Percentiles rank a stretch among this genome's conserved stretches.
These are phyloP conservation scores for Backusella tarrabulga DNA, from an alignment of 192 early-diverging fungal genomes.

Conservation along the genomic window DNA sequence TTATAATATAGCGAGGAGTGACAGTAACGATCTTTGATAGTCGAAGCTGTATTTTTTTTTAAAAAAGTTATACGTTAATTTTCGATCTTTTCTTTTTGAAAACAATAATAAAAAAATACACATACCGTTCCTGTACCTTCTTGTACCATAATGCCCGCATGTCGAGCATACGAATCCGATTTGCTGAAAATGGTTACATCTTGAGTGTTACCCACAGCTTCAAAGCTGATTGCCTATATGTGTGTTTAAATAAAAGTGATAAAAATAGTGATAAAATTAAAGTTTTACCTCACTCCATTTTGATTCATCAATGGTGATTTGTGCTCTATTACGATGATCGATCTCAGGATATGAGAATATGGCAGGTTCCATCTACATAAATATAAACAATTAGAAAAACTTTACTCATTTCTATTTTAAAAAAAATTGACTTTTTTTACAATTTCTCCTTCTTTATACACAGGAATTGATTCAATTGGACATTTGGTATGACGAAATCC, in stretches of 20 bases:
- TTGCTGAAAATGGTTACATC: slow-evolving; percentile 53
- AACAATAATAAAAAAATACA: not conserved
- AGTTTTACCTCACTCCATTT: slow-evolving; percentile 62
- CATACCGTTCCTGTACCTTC: slow-evolving; percentile 70
- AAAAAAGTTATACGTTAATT: not conserved
- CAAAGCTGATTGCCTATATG: slow-evolving; percentile 70
- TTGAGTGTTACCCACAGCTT: slow-evolving; percentile 74
- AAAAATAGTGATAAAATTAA: not conserved
- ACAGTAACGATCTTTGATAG: slow-evolving; percentile 80
- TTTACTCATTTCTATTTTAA: not conserved
- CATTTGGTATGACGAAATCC: slow-evolving; percentile 2
- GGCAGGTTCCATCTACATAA: slow-evolving; percentile 14
- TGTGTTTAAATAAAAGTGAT: not conserved
- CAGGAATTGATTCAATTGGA: not conserved
- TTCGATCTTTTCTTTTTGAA: not conserved
- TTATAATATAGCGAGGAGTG: slow-evolving; percentile 72
- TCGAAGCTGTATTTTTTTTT: slow-evolving; percentile 13
- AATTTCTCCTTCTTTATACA: slow-evolving; percentile 10
- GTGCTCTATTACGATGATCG: slow-evolving; percentile 70
- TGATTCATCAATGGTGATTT: slow-evolving; percentile 56
- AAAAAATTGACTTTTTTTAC: not conserved
- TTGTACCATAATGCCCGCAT: slow-evolving; percentile 68
- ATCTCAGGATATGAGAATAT: slow-evolving; percentile 80
- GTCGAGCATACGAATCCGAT: slow-evolving; percentile 27
- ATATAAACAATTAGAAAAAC: not conserved